These are phyloP conservation scores for Platanthera guangdongensis DNA, from an alignment of 106 monocot genomes.

Conservation along the genomic window DNA sequence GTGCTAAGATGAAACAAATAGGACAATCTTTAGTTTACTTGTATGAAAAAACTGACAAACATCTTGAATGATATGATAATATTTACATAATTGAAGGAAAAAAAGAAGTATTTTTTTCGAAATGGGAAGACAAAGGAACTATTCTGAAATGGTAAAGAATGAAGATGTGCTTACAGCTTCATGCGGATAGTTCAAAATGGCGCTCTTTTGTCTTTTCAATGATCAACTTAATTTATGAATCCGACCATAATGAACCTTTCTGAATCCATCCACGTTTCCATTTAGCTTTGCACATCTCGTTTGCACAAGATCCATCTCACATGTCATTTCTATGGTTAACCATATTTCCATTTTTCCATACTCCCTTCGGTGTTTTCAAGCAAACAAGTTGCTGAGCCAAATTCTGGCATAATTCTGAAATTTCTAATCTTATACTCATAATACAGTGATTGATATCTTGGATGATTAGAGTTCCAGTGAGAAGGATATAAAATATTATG, in stretches of 20 bases:
- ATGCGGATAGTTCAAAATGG: slow-evolving; percentile 18
- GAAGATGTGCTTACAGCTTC: slow-evolving; percentile 38
- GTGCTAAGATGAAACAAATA: background rate
- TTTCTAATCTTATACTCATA: slow-evolving; percentile 60
- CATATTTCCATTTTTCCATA: slow-evolving; percentile 32
- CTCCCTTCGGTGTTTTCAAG: slow-evolving; percentile 82
- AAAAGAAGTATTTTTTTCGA: background rate
- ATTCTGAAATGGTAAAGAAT: background rate
- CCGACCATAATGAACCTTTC: slow-evolving; percentile 51
- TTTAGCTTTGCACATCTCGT: slow-evolving; percentile 34
- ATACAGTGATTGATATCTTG: slow-evolving; percentile 38
- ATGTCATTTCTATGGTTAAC: slow-evolving; percentile 31
- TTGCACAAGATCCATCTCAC: slow-evolving; percentile 25
- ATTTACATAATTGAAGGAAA: background rate
- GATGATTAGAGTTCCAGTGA: slow-evolving; percentile 43
- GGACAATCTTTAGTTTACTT: background rate
- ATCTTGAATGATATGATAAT: background rate
- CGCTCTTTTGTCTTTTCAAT: slow-evolving; percentile 50
- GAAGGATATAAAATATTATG: slow-evolving; percentile 63
- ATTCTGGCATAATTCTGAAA: slow-evolving; percentile 65
- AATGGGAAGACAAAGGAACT: background rate
- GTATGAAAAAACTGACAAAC: background rate
- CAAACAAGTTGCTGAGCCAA: slow-evolving; percentile 78
- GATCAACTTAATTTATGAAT: slow-evolving; percentile 55
- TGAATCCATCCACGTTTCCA: slow-evolving; percentile 27